These are phyloP conservation scores for Aspergillus sp. DNA, from an alignment of 2,329 filamentous ascomycete genomes.

Conservation along the genomic window DNA sequence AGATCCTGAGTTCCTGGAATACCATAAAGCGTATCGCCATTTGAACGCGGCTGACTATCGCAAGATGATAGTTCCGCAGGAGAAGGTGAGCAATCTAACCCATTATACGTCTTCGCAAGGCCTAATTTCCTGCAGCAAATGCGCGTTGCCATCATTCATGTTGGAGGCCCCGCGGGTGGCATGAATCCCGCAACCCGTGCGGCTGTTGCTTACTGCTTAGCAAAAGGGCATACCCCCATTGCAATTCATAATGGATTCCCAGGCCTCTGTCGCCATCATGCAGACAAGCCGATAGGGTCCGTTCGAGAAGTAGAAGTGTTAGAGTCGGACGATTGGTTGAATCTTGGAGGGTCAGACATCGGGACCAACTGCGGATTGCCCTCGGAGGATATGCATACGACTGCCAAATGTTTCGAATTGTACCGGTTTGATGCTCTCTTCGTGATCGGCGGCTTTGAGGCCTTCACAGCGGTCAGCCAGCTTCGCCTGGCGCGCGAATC, in stretches of 20 bases:
- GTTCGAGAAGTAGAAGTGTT: slow-evolving; percentile 87
- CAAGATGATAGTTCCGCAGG: slow-evolving; percentile 62
- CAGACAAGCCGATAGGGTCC: slow-evolving; percentile 72
- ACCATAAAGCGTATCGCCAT: slow-evolving; percentile 84
- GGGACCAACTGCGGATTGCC: slow-evolving; percentile 95
- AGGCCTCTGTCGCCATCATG: slow-evolving; percentile 85
- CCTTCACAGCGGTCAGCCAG: slow-evolving; percentile 87
- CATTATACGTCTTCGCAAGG: neutral
- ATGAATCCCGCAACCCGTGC: slow-evolving; percentile 96
- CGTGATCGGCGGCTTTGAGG: slow-evolving; percentile 92
- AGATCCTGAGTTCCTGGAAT: slow-evolving; percentile 89
- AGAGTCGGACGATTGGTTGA: slow-evolving; percentile 93
- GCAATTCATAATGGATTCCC: slow-evolving; percentile 97
- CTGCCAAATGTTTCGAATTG: slow-evolving; percentile 77
- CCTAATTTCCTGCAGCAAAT: slow-evolving; percentile 58
- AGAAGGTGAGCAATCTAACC: slow-evolving; percentile 57
- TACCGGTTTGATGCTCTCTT: slow-evolving; percentile 92
- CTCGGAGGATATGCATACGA: slow-evolving; percentile 77
- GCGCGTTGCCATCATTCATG: slow-evolving; percentile 92
- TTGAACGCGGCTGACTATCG: slow-evolving; percentile 79
- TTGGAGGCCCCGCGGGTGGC: slow-evolving; percentile 90
- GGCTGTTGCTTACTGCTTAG: slow-evolving; percentile 86
- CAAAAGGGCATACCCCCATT: slow-evolving; percentile 84
- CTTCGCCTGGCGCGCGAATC: slow-evolving; percentile 74
- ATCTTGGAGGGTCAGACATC: slow-evolving; percentile 93